Evolutionary conservation across 495 filamentous ascomycete species (phyloP), one percentile per base, ranked within the genome.

Genomic region (Daldinia childiae): DNA sequence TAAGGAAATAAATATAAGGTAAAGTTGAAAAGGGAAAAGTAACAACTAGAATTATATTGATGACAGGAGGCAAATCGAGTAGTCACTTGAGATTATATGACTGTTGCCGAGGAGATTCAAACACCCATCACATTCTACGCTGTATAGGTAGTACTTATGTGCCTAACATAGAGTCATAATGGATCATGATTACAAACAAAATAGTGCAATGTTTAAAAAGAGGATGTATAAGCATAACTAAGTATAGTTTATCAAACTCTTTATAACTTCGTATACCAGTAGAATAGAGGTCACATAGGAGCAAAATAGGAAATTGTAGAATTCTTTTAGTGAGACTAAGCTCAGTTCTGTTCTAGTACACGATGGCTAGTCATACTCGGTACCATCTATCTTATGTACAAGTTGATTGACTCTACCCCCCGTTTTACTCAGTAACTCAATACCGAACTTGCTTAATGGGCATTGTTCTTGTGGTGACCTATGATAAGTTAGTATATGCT

Each of bases 381-480:
- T 19, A 58, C 66, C 65, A 62, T 69, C 66, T 64, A 74, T 68
- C 52, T 80, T 84, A 85, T 83, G 74, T 85, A 85, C 83, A 85
- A 59, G 73, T 69, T 62, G 36, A 50, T 58, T 71, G 55, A 72
- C 75, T 69, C 70, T 71, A 73, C 43, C 29, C 59, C 59, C 62
- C 69, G 58, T 69, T 64, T 63, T 66, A 54, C 32, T 58, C 1
- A 30, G 29, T 68, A 30, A 11, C 34, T 32, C 39, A 6, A 41
- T 62, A 61, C 36, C 38, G 19, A 62, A 51, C 58, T 24, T 68
- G 72, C 78, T 87, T 94, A 98, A 86, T 98, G 95, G 74, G 93
- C 91, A 80, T 98, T 93, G 90, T 98, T 97, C 91, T 98, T 98
- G 91, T 97, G 94, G 87, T 97, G 93, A 71, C 95, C 95, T 98